These are phyloP conservation scores for Penicillium waksmanii DNA, from an alignment of 495 filamentous ascomycete genomes.

Conservation along the genomic window DNA sequence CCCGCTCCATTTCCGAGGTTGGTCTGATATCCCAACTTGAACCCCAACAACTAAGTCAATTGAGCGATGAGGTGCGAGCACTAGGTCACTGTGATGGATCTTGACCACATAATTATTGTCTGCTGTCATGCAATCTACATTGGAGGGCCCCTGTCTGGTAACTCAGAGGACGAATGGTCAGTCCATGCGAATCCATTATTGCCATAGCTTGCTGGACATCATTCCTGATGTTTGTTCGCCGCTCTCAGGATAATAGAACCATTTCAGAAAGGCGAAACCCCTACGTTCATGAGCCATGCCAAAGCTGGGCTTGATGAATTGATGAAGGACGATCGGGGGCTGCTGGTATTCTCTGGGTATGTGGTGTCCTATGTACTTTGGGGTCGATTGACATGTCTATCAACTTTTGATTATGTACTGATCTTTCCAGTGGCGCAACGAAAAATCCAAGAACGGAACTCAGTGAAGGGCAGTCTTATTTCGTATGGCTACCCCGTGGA, in stretches of 20 bases:
- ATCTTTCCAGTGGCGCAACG: slow-evolving; percentile 58
- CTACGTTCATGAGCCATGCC: slow-evolving; percentile 73
- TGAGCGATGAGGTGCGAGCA: not conserved
- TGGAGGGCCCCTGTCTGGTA: slow-evolving; percentile 61
- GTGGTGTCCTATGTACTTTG: slow-evolving; percentile 15
- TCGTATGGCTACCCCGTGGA: slow-evolving; percentile 33
- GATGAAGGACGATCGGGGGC: slow-evolving; percentile 34
- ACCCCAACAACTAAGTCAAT: not conserved
- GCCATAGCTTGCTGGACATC: too few species aligned
- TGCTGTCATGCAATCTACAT: slow-evolving; percentile 83
- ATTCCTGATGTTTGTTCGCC: too few species aligned
- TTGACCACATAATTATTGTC: slow-evolving; percentile 66
- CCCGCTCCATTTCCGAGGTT: too few species aligned
- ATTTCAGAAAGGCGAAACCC: slow-evolving; percentile 74
- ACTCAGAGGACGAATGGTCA: slow-evolving; percentile 69
- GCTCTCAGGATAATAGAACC: slow-evolving; percentile 55
- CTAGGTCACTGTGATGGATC: not conserved
- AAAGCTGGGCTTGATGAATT: slow-evolving; percentile 61
- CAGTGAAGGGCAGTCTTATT: slow-evolving; percentile 71
- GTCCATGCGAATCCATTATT: slow-evolving; percentile 1
- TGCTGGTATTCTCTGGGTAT: slow-evolving; percentile 74
- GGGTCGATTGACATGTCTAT: not conserved
- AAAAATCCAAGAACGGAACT: slow-evolving; percentile 53
- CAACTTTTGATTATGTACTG: not conserved
- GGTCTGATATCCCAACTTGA: too few species aligned